Base-by-base conservation (phyloP, 768 basidiomycete species). In the Boletellus ananas region DNA sequence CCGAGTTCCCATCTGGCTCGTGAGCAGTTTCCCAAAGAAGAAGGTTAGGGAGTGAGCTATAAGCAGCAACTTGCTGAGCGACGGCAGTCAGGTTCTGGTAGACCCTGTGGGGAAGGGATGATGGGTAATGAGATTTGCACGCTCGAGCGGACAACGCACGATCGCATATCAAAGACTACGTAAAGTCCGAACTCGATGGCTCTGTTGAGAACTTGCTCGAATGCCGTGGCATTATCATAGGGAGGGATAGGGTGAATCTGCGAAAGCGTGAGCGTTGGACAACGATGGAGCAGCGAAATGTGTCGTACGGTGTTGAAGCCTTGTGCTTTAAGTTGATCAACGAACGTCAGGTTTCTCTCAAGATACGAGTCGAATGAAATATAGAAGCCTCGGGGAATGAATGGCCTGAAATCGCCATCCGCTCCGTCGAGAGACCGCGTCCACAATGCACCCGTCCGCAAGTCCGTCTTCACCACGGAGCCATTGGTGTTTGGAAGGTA, bases 141-240 rank as follows among this genome's bases (percentile, higher is more conserved):
- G 20, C 4, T 34, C 20, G 18, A 43, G 16, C 8, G 1, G 11
- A 29, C 18, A 6, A 46, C 70, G 39, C 25, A 79, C 79, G 64
- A 67, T 58, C 87, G 77, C 87, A 92, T 85, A 59, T 91, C 87
- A 57, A 87, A 90, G 75, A 90, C 82, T 29, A 91, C 66, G 58
- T 84, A 90, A 3, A 81, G 54, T 31, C 63, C 63, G 5, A 59
- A 49, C 17, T 55, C 55, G 9, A 36, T 3, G 4, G 64, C 45
- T 34, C 3, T 54, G 14, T 59, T 35, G n/a, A 69, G 41, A 3
- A 58, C 47, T 38, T 67, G 46, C 29, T 58, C 18, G 25, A 62
- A 57, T 9, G 23, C 67, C 0, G 82, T 80, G 4, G 78, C 58
- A 54, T 85, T 80, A 50, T 74, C 74, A 52, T 84, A 89, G 0